These are phyloP conservation scores for Huiozyma naganishii DNA, from an alignment of 805 yeast species.

Conservation along the genomic window DNA sequence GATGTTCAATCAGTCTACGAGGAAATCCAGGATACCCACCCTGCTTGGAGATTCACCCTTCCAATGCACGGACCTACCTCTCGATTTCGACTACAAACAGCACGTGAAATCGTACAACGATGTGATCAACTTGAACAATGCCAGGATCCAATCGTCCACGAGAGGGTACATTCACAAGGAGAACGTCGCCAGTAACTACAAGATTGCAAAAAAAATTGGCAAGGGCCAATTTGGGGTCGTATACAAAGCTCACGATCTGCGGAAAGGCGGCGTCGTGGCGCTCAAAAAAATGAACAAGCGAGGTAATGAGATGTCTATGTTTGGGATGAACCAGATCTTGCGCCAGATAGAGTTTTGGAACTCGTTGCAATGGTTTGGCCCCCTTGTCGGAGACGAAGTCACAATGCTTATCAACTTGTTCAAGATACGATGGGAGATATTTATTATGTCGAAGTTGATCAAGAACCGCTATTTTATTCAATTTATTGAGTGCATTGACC, in stretches of 20 bases:
- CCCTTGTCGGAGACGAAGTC: slow-evolving; percentile 18
- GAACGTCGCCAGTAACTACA: no score
- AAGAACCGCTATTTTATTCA: slow-evolving; percentile 11
- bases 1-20: no score
- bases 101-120: slow-evolving; percentile 3
- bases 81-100: no score
- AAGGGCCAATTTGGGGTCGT: slow-evolving; percentile 27
- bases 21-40: not conserved
- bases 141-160: not conserved
- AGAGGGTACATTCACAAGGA: no score
- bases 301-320: slow-evolving; percentile 11
- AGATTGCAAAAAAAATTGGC: slow-evolving; percentile 15
- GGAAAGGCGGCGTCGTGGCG: slow-evolving; percentile 9
- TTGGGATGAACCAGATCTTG: slow-evolving; percentile 24
- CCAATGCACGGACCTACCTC: no score
- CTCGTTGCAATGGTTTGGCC: slow-evolving; percentile 6
- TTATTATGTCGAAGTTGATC: slow-evolving; percentile 11
- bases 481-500: slow-evolving; percentile 21
- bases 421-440: slow-evolving; percentile 26
- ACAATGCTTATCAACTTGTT: slow-evolving; percentile 21
- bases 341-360: slow-evolving; percentile 20
- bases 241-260: slow-evolving; percentile 12
- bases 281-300: slow-evolving; percentile 25
- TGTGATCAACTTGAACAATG: not conserved
- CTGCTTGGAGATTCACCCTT: not conserved